Evolutionary conservation across 495 filamentous ascomycete species (phyloP), one percentile per base, ranked within the genome.

Genomic region (Aspergillus incahuasiensis): DNA sequence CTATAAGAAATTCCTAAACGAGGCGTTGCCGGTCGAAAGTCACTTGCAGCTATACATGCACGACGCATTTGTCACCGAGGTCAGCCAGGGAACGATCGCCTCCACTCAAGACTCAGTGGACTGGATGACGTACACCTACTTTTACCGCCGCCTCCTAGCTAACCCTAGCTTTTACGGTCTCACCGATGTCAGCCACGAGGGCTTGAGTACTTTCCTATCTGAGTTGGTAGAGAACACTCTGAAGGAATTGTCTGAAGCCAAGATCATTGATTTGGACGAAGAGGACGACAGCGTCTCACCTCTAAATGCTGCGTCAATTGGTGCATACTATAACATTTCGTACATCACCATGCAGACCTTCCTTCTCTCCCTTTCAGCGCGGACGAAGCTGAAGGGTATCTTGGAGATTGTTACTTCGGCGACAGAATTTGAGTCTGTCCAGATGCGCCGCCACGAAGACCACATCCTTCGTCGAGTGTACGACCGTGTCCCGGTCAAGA

Each of bases 341-440:
- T 96, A 97, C 74, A 87, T 96, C 71, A 99, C 94, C 20, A 97
- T 97, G 94, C 92, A 99, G 73, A 99, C 95, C 5, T 95, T 97
- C 80, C 76, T 97, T n/a, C 79, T 97, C n/a, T 97, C 95, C 20
- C 77, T 99, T 25, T 90, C 80, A 2, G 84, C 82, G 40, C 88
- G 86, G 54, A 96, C 90, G 4, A 97, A 95, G 74, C 82, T 97
- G 54, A 97, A 97, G 78, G 89, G 88, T 39, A 94, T 99, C 30
- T 74, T 99, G 48, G 94, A 99, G 68, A 97, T 99, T 61, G 87
- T 97, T 61, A 97, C 94, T 0, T 95, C 94, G 18, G 95, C 94
- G 3, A 94, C 91, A 8, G 94, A 99, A 69, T 97, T 97, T 55
- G 94, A 99, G 63, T 83, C 86, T 7, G 89, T 97, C 57, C 95